Evolutionary conservation across 2,329 filamentous ascomycete species (phyloP), one percentile per base, ranked within the genome.

Genomic region (Aspergillus pseudoterreus): DNA sequence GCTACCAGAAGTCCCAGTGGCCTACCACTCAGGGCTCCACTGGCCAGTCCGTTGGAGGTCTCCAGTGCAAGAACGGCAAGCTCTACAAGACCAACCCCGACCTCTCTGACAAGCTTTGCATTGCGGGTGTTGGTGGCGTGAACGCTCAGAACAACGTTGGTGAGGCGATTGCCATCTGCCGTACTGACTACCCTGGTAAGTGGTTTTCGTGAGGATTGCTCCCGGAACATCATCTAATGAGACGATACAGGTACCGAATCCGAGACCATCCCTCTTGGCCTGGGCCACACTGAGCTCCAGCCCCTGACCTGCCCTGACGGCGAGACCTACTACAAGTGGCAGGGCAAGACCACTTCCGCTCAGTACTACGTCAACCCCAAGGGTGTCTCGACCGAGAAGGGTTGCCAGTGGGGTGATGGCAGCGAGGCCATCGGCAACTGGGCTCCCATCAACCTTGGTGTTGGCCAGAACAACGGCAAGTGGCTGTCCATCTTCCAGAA

Each of bases 341-440:
- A 89, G 64, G 82, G 82, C 62, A 81, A 81, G 70, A 63, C 75
- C 46, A 97, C 94, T 47, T 92, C 90, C 44, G 92, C 92, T 42
- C 94, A 97, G 76, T 97, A 96, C 82, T 99, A 99, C 70, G 82
- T 97, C 74, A 97, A 97, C 82, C 88, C 88, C 63, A 80, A 83
- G 62, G 91, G 90, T 54, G 77, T 87, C 48, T 63, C 73, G 15
- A 75, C 84, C 52, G 70, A 83, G 58, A 74, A 92, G 11, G 88
- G 83, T 46, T 99, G 94, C 75, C 73, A 81, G 52, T 97, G 94
- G 94, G 77, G 82, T 47, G 78, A 78, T 17, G 77, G 83, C 53
- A 85, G 71, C 50, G 65, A 76, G 52, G 73, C 78, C 57, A 71
- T 78, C 51, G 85, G 94, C 59, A 96, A 99, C 82, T 96, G 82